Percentiles rank a stretch among this genome's conserved stretches.
These are phyloP conservation scores for Candida nitratophila DNA, from an alignment of 805 yeast species.

Conservation along the genomic window DNA sequence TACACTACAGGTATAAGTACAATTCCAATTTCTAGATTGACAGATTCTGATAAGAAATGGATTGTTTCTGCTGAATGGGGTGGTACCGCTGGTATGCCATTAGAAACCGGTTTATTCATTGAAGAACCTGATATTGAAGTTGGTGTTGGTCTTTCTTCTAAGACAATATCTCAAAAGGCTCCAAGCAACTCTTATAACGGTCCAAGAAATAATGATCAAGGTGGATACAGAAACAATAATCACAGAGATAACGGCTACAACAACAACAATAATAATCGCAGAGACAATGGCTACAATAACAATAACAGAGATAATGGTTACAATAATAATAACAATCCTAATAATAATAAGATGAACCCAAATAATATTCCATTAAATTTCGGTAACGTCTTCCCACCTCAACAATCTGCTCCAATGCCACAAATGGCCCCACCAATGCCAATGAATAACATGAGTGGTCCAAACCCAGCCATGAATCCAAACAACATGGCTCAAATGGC, in stretches of 20 bases:
- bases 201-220: constrained; percentile 71
- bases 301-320: constrained; percentile 5
- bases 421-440: constrained; percentile 17
- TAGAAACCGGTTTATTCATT: constrained; percentile 71
- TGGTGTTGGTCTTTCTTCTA: constrained; percentile 89
- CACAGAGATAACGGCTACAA: constrained; percentile 4
- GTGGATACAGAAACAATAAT: constrained; percentile 4
- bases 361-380: constrained; percentile 16
- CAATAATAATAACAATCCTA: constrained; percentile 1
- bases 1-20: constrained; percentile 85
- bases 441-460: constrained; percentile 5
- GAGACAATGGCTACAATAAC: constrained; percentile 2
- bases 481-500: constrained; percentile 14
- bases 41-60: constrained; percentile 94
- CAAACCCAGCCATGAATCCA: constrained; percentile 1
- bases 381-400: constrained; percentile 10
- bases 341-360: constrained; percentile 11
- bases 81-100: constrained; percentile 86
- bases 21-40: constrained; percentile 79
- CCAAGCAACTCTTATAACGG: constrained; percentile 87
- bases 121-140: constrained; percentile 98
- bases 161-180: constrained; percentile 86
- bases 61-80: constrained; percentile 90
- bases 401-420: constrained; percentile 4
- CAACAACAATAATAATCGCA: constrained; percentile 2